Conservation (phyloP, 2,329 filamentous ascomycete species). For the Zymoseptoria pseudotritici region DNA sequence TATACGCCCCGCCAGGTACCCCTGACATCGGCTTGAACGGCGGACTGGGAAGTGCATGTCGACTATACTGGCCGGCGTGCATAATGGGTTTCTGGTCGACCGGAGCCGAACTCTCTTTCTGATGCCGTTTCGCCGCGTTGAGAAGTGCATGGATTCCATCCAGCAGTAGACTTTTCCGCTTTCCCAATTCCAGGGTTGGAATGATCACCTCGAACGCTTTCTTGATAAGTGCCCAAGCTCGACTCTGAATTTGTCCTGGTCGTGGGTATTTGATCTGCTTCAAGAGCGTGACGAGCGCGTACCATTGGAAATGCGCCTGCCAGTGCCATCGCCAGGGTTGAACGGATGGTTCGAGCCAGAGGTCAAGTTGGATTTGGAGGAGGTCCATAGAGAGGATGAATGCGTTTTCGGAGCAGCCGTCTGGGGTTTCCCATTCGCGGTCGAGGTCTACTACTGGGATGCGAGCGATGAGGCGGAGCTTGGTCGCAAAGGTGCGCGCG, state of each 20-base stretch:
- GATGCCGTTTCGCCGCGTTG: conserved; percentile 15
- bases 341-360: conserved; percentile 20
- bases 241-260: conserved; percentile 8
- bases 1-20: no score
- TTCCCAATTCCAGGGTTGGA: conserved; percentile 14
- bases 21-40: conserved; percentile 2
- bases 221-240: conserved; percentile 19
- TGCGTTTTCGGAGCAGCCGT: conserved; percentile 19
- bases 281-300: conserved; percentile 19
- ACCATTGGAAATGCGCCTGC: conserved; percentile 24
- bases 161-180: conserved; percentile 14
- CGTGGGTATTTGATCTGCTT: conserved; percentile 19
- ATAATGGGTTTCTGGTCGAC: background rate
- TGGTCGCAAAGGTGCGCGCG: conserved; percentile 17
- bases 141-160: conserved; percentile 18
- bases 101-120: conserved; percentile 4
- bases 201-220: conserved; percentile 21
- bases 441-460: conserved; percentile 18
- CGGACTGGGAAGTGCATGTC: background rate
- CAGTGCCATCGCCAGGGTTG: conserved; percentile 25
- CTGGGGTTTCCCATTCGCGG: conserved; percentile 13
- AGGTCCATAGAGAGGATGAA: conserved; percentile 20
- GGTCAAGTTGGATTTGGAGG: conserved; percentile 20
- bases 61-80: background rate
- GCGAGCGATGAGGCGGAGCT: conserved; percentile 20